Evolutionary conservation across 768 basidiomycete species (phyloP).

Genomic region (Kwoniella europaea): DNA sequence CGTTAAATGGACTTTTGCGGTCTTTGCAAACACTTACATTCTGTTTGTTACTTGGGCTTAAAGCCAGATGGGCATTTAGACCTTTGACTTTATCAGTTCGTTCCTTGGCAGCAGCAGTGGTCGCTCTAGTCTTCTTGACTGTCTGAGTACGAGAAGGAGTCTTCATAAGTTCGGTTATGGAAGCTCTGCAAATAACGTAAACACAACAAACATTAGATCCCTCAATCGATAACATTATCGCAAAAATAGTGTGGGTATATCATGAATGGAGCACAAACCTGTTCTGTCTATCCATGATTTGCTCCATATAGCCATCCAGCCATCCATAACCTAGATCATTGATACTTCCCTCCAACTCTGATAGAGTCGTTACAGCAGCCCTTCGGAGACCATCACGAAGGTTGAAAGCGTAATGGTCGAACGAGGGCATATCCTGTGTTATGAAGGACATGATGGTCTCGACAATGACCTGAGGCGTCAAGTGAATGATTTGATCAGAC

Average conservation of each 20-base stretch:
- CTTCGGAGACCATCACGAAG: slow-evolving; percentile 38
- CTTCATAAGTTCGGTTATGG: slow-evolving; percentile 53
- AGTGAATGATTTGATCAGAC: background rate
- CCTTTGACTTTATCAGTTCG: slow-evolving; percentile 44
- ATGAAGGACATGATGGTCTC: slow-evolving; percentile 3
- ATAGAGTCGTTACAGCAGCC: slow-evolving; percentile 37
- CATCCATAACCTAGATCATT: slow-evolving; percentile 52
- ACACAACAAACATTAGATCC: background rate
- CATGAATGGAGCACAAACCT: slow-evolving; percentile 20
- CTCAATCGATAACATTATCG: background rate
- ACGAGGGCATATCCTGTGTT: slow-evolving; percentile 8
- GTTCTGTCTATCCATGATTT: slow-evolving; percentile 35
- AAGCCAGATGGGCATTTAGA: slow-evolving; percentile 34
- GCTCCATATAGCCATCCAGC: slow-evolving; percentile 54
- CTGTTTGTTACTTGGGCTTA: slow-evolving; percentile 38
- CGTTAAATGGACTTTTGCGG: background rate
- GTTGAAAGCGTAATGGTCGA: slow-evolving; percentile 44
- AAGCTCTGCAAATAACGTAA: slow-evolving; percentile 23
- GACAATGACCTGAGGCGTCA: background rate
- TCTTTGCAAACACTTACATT: slow-evolving; percentile 5
- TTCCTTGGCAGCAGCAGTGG: slow-evolving; percentile 44
- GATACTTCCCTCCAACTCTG: slow-evolving; percentile 46
- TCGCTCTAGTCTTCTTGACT: slow-evolving; percentile 55
- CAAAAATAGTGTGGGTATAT: too few relatives aligned
- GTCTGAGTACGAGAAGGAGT: slow-evolving; percentile 54